Conservation (phyloP, 2,329 filamentous ascomycete species). For the Fusarium sp. region DNA sequence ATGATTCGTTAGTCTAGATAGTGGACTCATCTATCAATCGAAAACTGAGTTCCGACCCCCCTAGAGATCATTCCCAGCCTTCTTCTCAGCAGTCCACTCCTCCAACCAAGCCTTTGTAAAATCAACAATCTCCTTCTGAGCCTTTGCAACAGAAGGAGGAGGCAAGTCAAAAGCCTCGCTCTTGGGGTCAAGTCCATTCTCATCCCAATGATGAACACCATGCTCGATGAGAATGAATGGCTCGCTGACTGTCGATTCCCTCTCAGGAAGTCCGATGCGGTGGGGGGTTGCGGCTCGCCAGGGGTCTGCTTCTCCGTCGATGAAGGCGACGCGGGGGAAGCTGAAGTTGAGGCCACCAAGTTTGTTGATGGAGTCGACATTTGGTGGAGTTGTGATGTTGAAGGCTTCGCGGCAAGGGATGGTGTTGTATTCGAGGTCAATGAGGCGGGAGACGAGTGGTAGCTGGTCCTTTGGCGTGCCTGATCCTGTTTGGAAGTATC, state of each 20-base stretch:
- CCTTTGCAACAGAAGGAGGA: slow-evolving; percentile 63
- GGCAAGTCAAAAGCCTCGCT: slow-evolving; percentile 68
- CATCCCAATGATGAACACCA: slow-evolving; percentile 85
- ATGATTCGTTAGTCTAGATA: neutral
- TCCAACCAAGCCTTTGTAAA: slow-evolving; percentile 73
- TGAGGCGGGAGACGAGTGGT: slow-evolving; percentile 74
- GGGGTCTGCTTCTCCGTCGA: slow-evolving; percentile 80
- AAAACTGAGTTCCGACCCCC: neutral
- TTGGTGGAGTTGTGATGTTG: slow-evolving; percentile 69
- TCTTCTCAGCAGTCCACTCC: slow-evolving; percentile 57
- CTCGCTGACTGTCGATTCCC: slow-evolving; percentile 67
- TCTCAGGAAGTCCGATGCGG: slow-evolving; percentile 64
- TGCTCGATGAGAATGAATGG: slow-evolving; percentile 76
- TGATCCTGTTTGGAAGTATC: slow-evolving; percentile 77
- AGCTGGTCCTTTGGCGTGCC: slow-evolving; percentile 69
- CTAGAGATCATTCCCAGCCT: slow-evolving; percentile 15
- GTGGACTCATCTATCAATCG: neutral
- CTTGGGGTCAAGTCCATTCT: slow-evolving; percentile 66
- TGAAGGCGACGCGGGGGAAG: slow-evolving; percentile 75
- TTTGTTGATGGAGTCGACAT: slow-evolving; percentile 74
- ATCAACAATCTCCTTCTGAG: slow-evolving; percentile 64
- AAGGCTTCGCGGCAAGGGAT: slow-evolving; percentile 72
- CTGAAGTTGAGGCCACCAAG: slow-evolving; percentile 76
- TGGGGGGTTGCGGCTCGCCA: slow-evolving; percentile 80
- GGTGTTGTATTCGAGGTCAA: slow-evolving; percentile 69